Evolutionary conservation across 2,329 filamentous ascomycete genomes (phyloP), one percentile per base, ranked within the genome.

Genomic region (Beauveria varroae): DNA sequence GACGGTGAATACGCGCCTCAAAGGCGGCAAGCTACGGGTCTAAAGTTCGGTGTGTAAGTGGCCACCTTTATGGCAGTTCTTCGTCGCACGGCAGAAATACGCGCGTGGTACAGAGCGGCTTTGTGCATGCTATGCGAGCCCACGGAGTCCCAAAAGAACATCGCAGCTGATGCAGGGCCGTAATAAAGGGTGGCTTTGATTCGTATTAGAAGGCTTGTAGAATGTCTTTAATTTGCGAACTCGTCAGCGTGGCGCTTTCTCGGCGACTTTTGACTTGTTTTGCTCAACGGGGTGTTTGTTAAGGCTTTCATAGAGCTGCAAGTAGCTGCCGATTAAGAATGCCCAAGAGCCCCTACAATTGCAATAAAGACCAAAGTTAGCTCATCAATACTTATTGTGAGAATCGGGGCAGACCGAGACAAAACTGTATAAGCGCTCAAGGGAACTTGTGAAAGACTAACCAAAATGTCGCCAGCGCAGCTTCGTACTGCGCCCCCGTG

Each of bases 351-450:
- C 77, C 55, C 55, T 57, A 20, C 3, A 34, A 18, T 37, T 49
- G 7, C 30, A 41, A 47, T 20, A 69, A 64, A 79, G 79, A 4
- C 76, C 79, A 18, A 79, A 74, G 60, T 83, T 69, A 4, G 72
- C 72, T 24, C 12, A 14, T 75, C 72, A 60, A 81, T 74, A 63
- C 81, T 81, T 37, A 1, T 77, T 74, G 74, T 6, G 12, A 53
- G 1, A 53, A 24, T 6, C 12, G 10, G 1, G 18, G 22, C 18
- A 7, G 24, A 14, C 14, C 10, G 8, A 14, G 18, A 22, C 8
- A 22, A 14, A 16, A 16, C 34, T 37, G 34, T 37, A 16, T 16
- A 22, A 51, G 9, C 26, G 20, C 18, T 24, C 7, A 53, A 52
- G 16, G 20, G 34, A 54, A 14, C 12, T 26, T 52, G 18, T 26